Base-by-base conservation (phyloP, 441 rosid genomes). In the Pelargonium australe region DNA sequence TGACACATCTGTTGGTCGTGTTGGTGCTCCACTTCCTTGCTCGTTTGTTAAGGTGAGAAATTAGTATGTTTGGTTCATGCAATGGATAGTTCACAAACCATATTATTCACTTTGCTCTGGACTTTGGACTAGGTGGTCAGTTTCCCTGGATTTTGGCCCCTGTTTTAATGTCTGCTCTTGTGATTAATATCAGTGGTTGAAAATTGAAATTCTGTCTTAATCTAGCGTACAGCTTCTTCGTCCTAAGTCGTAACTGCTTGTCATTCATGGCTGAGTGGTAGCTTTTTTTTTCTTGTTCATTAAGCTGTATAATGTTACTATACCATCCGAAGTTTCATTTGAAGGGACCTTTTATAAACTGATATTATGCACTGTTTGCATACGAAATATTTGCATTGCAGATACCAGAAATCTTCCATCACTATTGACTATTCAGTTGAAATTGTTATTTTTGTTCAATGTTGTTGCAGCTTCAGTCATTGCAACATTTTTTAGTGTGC, bases 1-100 rank as follows among this genome's bases (percentile, higher is more conserved):
- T 78, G 99, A 95, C 83, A 67, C 87, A 70, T 86, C 99, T 9
- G 96, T 92, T 81, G 99, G 98, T 67, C 95, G 99, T 76, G 99
- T 89, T 64, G 99, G 99, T 63, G 86, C 91, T 80, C 97, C 99
- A 53, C 85, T 95, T 74, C 97, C 99, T 84, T 86, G 93, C 81
- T 84, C 99, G 14, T 87, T 81, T 78, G 69, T 92, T 70, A 95
- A 95, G 97, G 99, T 95, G 76, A 80, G 76, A 12, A 40, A 65
- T 10, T 7, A 16, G 14, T 51, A n/a, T 51, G 8, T 51, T n/a
- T n/a, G 14, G 58, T 51, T 51, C 58, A 51, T 12, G 23, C 16
- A 55, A 55, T 16, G 7, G 37, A 31, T 31, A 31, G 37, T 31
- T 31, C 37, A 31, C 37, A 31, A 31, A 31, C 37, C 37, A 31